Evolutionary conservation across 768 basidiomycete species (phyloP), one percentile per base, ranked within the genome.

Genomic region (Termitomyces titanicus): DNA sequence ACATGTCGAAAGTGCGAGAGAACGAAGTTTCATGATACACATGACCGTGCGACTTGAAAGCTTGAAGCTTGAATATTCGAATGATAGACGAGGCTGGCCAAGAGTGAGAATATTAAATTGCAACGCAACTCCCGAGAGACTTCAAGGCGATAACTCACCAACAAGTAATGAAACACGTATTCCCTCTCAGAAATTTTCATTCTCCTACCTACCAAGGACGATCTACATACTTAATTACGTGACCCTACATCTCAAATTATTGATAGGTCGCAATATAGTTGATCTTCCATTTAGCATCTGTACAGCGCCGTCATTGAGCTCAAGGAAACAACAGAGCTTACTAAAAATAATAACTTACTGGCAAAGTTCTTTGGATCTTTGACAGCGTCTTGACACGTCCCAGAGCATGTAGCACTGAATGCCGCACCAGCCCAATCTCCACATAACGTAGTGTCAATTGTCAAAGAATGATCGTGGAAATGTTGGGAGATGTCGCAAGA

Each of bases 281-380:
- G 66, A 86, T 72, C 56, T 71, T 72, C 82, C 82, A 85, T 63
- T 78, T 68, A 10, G 82, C 81, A 64, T 73, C 83, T 85, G 61
- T 12, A 24, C 17, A 45, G 25, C 8, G 12, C 35, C 39, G 10
- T 15, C 3, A 5, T 42, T 12, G 40, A 42, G 11, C 11, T 42
- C 12, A 22, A 13, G 13, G 40, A 20, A 22, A 18, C 20, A 40
- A 40, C 3, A 42, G 11, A 13, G 5, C 10, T 22, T 11, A 13
- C n/a, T 38, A 38, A 37, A 4, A 39, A 9, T 9, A 11, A 24
- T 22, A 11, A 65, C 73, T 59, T 47, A 77, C 71, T 38, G 20
- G 57, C 31, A 65, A 83, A 88, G 69, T 86, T 88, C 25, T 63
- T 71, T n/a, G 83, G 78, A 62, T 88, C 73, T 18, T 77, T 73